Base-by-base conservation (phyloP, 805 yeast genomes). In the Myxozyma sirexii region DNA sequence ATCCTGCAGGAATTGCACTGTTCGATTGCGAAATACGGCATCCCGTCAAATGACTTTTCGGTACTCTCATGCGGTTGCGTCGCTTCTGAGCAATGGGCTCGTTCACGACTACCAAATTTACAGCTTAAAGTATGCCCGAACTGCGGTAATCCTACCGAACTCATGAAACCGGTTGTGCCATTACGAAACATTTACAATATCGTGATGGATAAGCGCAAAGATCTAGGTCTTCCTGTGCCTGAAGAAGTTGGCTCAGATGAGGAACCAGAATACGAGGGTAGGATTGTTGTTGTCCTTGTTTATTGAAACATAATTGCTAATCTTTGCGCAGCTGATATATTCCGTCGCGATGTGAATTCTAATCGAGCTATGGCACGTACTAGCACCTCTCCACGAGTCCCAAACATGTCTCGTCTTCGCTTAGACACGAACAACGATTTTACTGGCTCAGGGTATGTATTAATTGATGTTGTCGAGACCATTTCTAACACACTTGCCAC, bases 191-290 rank as follows among this genome's bases (percentile, higher is more conserved):
- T 62, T 27, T 62, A 62, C 49, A 56, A 41, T 39, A 50, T 62
- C 17, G 66, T 62, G n/a, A 60, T 62, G 60, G 66, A 62, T 46
- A 60, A 60, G 47, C 56, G 62, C 35, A 60, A 52, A 27, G 66
- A 60, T 27, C 59, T 62, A 15, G 66, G 66, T 1, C 47, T 62
- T 5, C 61, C 64, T 15, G 49, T 59, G 1, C 66, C 64, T 0
- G 66, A 62, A 47, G 66, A 62, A 46, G 64, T 62, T 5, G 64
- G 64, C 23, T 60, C 65, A 15, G 66, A 62, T 33, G 66, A 60
- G 35, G 66, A 62, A 38, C 50, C 37, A 7, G 60, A 54, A 23
- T 64, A 59, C 2, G 57, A 50, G 44, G 59, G 64, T 59, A 38
- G 13, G 51, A n/a, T 42, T 23, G 7, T 26, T 27, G 29, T 7